A percentile compares a stretch with the other conserved stretches of the same genome.
Evolutionary conservation across 305 asterid species (phyloP).

Genomic region (Fraxinus velutina): DNA sequence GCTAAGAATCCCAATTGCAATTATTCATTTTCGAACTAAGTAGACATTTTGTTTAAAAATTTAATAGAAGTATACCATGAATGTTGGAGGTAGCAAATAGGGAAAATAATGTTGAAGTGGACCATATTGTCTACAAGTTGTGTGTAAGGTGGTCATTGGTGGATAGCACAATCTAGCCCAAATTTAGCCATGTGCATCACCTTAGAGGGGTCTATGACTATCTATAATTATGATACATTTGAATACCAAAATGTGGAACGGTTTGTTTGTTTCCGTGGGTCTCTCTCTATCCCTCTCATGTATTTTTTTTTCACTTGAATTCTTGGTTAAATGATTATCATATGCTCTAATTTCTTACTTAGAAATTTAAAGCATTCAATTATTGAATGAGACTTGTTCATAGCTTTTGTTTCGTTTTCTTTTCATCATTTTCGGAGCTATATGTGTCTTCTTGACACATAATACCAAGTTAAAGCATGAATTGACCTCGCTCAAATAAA

Average conservation of each 20-base stretch:
- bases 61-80: not conserved
- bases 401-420: not conserved
- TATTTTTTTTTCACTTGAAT: not conserved
- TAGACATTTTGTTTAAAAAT: not conserved
- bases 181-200: not conserved
- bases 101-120: constrained; percentile 7
- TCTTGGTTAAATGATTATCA: not conserved
- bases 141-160: constrained; percentile 37
- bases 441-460: not conserved
- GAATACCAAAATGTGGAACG: not conserved
- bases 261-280: not conserved
- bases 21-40: not conserved
- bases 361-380: not conserved
- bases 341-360: not conserved
- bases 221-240: constrained; percentile 11
- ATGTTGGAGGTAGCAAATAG: not conserved
- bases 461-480: not conserved
- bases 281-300: not conserved
- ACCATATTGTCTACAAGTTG: constrained; percentile 29
- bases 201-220: constrained; percentile 4
- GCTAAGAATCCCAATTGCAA: not conserved
- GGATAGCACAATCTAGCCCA: constrained; percentile 30
- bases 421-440: not conserved
- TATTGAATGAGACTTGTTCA: not conserved
- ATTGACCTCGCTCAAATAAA: not conserved